phyloP scores from a whole-genome alignment of 2,329 filamentous ascomycete species.

The Myriosclerotinia curreyana region DNA sequence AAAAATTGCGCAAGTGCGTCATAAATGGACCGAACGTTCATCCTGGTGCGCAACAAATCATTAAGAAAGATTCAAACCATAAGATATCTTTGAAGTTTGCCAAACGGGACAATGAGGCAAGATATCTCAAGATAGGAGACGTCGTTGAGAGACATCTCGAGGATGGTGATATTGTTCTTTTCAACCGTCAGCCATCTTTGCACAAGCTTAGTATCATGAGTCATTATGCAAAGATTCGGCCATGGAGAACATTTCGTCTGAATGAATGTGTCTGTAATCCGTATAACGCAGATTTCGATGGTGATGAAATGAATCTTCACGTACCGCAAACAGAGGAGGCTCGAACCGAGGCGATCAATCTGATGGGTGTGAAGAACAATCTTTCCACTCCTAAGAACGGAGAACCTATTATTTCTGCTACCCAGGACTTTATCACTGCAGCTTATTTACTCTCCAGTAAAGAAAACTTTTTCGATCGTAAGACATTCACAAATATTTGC shows the following conservation, averaged over 20 bases:
- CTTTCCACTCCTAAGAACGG: slow-evolving; percentile 94
- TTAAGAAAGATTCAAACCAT: slow-evolving; percentile 66
- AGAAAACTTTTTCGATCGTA: slow-evolving; percentile 86
- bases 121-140: slow-evolving; percentile 76
- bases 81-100: slow-evolving; percentile 75
- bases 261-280: slow-evolving; percentile 98
- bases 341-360: slow-evolving; percentile 85
- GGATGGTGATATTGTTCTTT: slow-evolving; percentile 92
- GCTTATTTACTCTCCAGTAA: slow-evolving; percentile 89
- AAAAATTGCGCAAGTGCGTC: slow-evolving; percentile 73
- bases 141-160: slow-evolving; percentile 92
- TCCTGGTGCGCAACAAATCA: slow-evolving; percentile 82
- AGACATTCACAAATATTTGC: slow-evolving; percentile 84
- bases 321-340: slow-evolving; percentile 98
- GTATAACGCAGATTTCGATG: slow-evolving; percentile 98
- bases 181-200: slow-evolving; percentile 95
- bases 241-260: slow-evolving; percentile 91
- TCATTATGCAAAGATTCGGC: slow-evolving; percentile 88
- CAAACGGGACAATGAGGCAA: slow-evolving; percentile 67
- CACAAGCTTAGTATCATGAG: slow-evolving; percentile 99
- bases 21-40: slow-evolving; percentile 73
- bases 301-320: slow-evolving; percentile 98
- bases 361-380: slow-evolving; percentile 99
- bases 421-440: slow-evolving; percentile 97
- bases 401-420: slow-evolving; percentile 97